Conservation (phyloP, 177 flowering plant species). For the Vitis hybrid region DNA sequence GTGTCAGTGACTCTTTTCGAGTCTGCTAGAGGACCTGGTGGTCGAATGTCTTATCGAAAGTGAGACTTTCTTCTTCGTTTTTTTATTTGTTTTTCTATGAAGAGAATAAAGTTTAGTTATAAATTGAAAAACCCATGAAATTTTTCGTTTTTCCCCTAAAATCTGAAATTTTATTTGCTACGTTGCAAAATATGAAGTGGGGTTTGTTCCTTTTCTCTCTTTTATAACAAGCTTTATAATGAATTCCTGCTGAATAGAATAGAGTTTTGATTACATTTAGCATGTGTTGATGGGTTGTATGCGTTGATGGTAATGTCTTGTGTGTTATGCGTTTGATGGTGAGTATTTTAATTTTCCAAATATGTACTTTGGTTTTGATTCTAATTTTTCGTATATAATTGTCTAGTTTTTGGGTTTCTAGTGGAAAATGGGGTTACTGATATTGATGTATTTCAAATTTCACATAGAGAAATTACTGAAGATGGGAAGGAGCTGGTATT, state of each 20-base stretch:
- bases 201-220: background rate
- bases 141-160: background rate
- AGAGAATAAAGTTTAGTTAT: background rate
- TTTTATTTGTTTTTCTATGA: background rate
- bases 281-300: too few relatives aligned
- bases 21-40: conserved; percentile 82
- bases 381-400: background rate
- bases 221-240: background rate
- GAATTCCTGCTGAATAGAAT: too few relatives aligned
- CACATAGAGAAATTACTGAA: conserved; percentile 55
- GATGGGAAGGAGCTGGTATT: conserved; percentile 77
- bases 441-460: background rate
- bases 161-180: background rate
- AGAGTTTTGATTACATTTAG: too few relatives aligned
- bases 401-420: background rate
- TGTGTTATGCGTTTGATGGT: too few relatives aligned
- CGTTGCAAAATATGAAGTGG: too few relatives aligned
- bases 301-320: too few relatives aligned
- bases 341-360: too few relatives aligned
- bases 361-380: background rate
- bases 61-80: conserved; percentile 4
- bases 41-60: conserved; percentile 90
- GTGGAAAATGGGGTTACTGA: background rate
- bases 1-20: conserved; percentile 74
- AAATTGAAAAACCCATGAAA: background rate